Percentiles rank a stretch among this genome's conserved stretches.
phyloP scores from a whole-genome alignment of 148 eudicot species.

The Vaccinium myrtillus region DNA sequence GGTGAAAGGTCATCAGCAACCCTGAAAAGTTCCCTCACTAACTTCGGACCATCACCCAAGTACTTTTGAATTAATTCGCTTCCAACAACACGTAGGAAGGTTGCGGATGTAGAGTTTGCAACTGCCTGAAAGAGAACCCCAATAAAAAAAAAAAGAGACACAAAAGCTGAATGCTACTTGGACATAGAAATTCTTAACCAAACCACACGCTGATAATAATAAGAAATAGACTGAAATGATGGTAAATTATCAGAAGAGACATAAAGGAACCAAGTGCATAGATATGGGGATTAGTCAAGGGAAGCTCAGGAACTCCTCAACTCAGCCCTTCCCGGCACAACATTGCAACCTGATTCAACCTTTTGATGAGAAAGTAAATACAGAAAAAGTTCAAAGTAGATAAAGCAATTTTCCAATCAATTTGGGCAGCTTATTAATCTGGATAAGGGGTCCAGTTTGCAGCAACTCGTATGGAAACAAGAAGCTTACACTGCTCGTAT shows the following conservation, averaged over 20 bases:
- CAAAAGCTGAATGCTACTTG: background rate
- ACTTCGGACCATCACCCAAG: constrained; percentile 92
- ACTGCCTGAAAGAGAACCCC: constrained; percentile 59
- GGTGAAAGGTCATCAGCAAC: constrained; percentile 99
- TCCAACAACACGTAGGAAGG: constrained; percentile 94
- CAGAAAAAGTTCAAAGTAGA: background rate
- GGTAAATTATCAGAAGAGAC: background rate
- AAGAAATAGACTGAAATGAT: background rate
- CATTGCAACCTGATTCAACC: background rate
- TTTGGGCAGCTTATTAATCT: background rate
- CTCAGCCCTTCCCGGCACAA: background rate
- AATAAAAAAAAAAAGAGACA: background rate
- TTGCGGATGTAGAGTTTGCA: constrained; percentile 97
- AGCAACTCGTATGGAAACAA: background rate
- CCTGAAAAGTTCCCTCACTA: constrained; percentile 93
- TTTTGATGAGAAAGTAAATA: background rate
- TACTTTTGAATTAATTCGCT: constrained; percentile 96
- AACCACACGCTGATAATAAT: background rate
- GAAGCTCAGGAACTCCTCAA: background rate
- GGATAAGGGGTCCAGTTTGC: background rate
- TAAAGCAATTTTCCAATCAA: background rate
- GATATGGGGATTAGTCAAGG: background rate
- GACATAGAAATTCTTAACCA: background rate
- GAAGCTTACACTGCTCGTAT: background rate
- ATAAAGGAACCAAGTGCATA: background rate